phyloP scores from a whole-genome alignment of 495 filamentous ascomycete species.

The Cenococcum geophilum region DNA sequence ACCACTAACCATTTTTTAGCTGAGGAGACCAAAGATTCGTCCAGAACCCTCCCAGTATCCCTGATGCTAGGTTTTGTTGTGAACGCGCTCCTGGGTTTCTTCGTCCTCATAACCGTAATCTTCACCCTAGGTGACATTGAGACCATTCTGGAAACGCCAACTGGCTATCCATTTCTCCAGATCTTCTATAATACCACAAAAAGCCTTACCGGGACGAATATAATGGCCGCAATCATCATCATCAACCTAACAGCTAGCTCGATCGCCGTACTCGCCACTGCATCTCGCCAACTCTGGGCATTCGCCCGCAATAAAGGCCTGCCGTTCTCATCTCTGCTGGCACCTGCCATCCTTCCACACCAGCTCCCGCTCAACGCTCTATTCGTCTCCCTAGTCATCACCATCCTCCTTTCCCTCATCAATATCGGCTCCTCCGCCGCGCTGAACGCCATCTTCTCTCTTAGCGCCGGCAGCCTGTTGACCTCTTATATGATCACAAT shows the following conservation, averaged over 20 bases:
- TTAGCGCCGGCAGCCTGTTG: constrained; percentile 25
- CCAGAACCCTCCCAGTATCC: constrained; percentile 6
- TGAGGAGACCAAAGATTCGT: neutral
- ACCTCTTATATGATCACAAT: constrained; percentile 38
- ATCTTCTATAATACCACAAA: constrained; percentile 48
- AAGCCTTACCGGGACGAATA: constrained; percentile 42
- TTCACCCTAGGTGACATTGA: constrained; percentile 42
- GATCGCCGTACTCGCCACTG: constrained; percentile 50
- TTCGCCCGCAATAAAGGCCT: constrained; percentile 52
- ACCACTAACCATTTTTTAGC: neutral
- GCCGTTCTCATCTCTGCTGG: constrained; percentile 48
- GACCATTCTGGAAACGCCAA: constrained; percentile 29
- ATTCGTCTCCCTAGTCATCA: constrained; percentile 24
- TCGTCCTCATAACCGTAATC: constrained; percentile 12
- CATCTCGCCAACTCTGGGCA: constrained; percentile 53
- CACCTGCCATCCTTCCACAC: constrained; percentile 37
- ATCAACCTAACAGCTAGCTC: constrained; percentile 44
- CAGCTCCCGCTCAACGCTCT: constrained; percentile 37
- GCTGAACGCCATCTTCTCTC: constrained; percentile 33
- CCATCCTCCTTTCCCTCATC: constrained; percentile 31
- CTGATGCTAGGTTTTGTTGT: constrained; percentile 10
- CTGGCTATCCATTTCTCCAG: constrained; percentile 48
- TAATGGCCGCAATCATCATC: constrained; percentile 47
- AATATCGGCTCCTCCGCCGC: constrained; percentile 34
- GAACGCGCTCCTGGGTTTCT: constrained; percentile 30